phyloP scores from a whole-genome alignment of 1,284 basidiomycete genomes.

The Irpex sp. region DNA sequence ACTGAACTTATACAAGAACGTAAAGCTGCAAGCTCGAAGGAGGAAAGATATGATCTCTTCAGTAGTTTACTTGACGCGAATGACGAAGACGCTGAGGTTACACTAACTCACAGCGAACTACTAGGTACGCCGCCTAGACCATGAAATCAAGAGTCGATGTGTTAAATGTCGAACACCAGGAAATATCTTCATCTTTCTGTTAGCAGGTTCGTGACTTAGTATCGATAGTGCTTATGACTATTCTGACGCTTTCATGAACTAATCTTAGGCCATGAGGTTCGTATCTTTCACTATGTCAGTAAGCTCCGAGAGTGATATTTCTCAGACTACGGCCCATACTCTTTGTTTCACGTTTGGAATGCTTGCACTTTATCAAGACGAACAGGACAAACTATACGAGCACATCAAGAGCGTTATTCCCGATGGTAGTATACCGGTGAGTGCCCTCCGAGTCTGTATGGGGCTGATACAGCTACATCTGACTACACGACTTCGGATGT shows the following conservation, averaged over 20 bases:
- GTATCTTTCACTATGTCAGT: background rate
- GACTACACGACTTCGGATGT: too few species aligned
- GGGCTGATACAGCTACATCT: too few species aligned
- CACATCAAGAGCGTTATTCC: constrained; percentile 43
- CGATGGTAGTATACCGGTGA: constrained; percentile 37
- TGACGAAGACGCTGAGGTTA: constrained; percentile 23
- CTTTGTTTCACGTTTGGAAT: constrained; percentile 51
- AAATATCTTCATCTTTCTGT: constrained; percentile 48
- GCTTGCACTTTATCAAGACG: constrained; percentile 47
- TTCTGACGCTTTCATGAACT: too few species aligned
- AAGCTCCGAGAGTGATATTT: too few species aligned
- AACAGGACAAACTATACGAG: constrained; percentile 53
- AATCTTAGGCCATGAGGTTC: constrained; percentile 34
- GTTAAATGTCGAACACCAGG: constrained; percentile 23
- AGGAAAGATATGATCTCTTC: constrained; percentile 44
- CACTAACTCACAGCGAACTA: constrained; percentile 40
- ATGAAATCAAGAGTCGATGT: too few species aligned
- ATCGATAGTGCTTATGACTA: too few species aligned
- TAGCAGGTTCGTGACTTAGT: constrained; percentile 23
- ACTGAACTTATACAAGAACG: constrained; percentile 45
- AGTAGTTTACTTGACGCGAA: constrained; percentile 46
- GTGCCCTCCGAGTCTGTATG: constrained; percentile 6
- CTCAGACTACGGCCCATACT: constrained; percentile 48
- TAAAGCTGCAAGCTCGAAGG: constrained; percentile 27
- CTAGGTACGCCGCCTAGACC: constrained; percentile 31